phyloP scores from a whole-genome alignment of 164 flowering plant genomes.

The Vitis labrusca region DNA sequence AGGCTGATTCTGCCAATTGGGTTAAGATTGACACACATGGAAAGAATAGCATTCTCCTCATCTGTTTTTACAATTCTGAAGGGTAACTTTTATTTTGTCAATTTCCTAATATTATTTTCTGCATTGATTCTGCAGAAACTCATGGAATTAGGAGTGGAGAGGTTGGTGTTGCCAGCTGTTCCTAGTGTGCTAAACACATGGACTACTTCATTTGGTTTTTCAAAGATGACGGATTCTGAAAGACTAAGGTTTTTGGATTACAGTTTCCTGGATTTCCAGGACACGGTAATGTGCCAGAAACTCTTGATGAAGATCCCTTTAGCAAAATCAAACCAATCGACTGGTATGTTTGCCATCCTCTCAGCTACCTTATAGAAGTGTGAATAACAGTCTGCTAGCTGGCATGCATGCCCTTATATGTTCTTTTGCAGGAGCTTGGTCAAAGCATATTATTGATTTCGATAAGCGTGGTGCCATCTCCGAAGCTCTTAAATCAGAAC shows the following conservation, averaged over 20 bases:
- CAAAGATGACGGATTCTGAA: conserved; percentile 51
- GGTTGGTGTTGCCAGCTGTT: conserved; percentile 78
- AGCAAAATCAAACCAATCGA: conserved; percentile 14
- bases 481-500: conserved; percentile 41
- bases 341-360: conserved; percentile 29
- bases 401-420: neutral
- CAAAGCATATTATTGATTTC: conserved; percentile 10
- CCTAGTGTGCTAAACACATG: conserved; percentile 60
- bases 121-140: conserved; percentile 54
- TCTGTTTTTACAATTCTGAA: neutral
- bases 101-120: conserved; percentile 6
- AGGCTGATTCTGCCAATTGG: too few relatives aligned
- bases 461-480: conserved; percentile 27
- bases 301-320: conserved; percentile 24
- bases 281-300: conserved; percentile 80
- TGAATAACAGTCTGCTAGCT: neutral
- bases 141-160: conserved; percentile 69
- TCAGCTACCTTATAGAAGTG: neutral
- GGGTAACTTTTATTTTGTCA: neutral
- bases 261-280: conserved; percentile 74
- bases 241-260: conserved; percentile 48
- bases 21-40: too few relatives aligned
- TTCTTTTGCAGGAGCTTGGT: conserved; percentile 21
- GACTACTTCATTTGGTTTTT: conserved; percentile 78
- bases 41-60: neutral